Evolutionary conservation across 2,329 filamentous ascomycete genomes (phyloP), one percentile per base, ranked within the genome.

Genomic region (Claviceps purpurea): DNA sequence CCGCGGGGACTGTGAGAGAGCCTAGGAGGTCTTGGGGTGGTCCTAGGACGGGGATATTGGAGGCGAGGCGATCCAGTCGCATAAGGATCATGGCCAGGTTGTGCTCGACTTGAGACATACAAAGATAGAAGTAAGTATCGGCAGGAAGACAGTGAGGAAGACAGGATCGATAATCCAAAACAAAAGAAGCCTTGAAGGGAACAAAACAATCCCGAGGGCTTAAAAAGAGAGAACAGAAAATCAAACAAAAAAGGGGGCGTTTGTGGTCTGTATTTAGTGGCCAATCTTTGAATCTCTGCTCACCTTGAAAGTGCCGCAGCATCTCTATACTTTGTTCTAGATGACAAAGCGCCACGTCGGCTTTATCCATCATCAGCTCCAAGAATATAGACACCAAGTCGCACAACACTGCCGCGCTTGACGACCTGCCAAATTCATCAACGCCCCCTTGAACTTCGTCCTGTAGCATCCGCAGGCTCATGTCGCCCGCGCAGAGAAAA

Each of bases 351-450:
- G 56, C 56, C 20, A 46, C 41, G 1, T 38, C 47, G 1, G 51
- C 41, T 11, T 54, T 46, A 13, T 47, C 48, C 34, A 56, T 57
- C 8, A 52, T 50, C n/a, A 58, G 39, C 49, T 58, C 55, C 22
- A 57, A 57, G 42, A 52, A 58, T 14, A 58, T 55, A 37, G 51
- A 58, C 8, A 58, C 26, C 22, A 57, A 50, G 16, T 34, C n/a
- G 44, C 44, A 46, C 26, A 46, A 13, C 16, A 24, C 44, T 13
- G 44, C 44, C n/a, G 52, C 52, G 44, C 54, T 56, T 13, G 54
- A 47, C 24, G 51, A 54, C 1, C 50, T 39, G 47, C 47, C 44
- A 11, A 37, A 37, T 7, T 24, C 44, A n/a, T 37, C 44, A 34
- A 11, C 11, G 26, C n/a, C 26, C 10, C 34, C 26, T 30, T 30